Evolutionary conservation across 148 eudicot genomes (phyloP).

Genomic region (Fagopyrum esculentum): DNA sequence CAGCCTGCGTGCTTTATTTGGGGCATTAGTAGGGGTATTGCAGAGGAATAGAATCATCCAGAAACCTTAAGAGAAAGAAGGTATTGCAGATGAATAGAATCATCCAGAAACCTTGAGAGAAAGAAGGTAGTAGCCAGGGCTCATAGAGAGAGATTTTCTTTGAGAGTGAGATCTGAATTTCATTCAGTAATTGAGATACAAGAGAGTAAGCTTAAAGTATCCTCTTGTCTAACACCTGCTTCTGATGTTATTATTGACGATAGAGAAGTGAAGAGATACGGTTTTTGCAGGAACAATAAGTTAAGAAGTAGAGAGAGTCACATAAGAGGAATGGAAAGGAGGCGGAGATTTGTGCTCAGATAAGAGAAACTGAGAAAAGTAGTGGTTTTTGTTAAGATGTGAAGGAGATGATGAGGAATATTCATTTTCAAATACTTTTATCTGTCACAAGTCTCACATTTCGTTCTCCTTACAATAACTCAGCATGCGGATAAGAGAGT

Average conservation of each 20-base stretch:
- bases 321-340: neutral
- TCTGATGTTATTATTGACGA: neutral
- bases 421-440: neutral
- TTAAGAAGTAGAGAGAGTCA: neutral
- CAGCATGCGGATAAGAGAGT: neutral
- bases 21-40: too few species aligned
- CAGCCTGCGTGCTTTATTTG: too few species aligned
- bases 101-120: too few species aligned
- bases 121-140: too few species aligned
- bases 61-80: too few species aligned
- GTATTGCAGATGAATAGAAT: neutral
- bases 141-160: too few species aligned
- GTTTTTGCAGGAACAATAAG: neutral
- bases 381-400: neutral
- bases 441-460: neutral
- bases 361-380: neutral
- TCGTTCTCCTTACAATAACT: neutral
- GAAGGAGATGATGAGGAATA: too few species aligned
- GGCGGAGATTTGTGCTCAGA: neutral
- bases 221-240: neutral
- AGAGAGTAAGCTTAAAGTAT: too few species aligned
- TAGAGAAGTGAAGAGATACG: neutral
- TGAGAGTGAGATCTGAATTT: too few species aligned
- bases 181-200: too few species aligned
- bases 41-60: too few species aligned